Percentiles rank a stretch among this genome's conserved stretches.
Evolutionary conservation across 208 protist genomes (phyloP).

Genomic region (Lotmaria passim): DNA sequence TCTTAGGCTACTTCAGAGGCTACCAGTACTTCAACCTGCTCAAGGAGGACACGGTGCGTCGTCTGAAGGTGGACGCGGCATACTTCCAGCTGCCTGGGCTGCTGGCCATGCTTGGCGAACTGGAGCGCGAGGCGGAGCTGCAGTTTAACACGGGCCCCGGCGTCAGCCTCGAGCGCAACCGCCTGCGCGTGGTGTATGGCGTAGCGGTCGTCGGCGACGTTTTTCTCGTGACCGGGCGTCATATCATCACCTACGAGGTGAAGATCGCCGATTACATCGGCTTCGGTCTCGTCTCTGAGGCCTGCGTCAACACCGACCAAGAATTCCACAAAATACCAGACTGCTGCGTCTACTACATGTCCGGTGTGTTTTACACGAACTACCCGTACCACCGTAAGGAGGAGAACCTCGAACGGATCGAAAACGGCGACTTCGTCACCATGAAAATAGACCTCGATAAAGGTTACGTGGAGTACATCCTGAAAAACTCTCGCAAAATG

Average conservation of each 20-base stretch:
- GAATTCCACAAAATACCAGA: conserved; percentile 90
- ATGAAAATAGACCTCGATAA: conserved; percentile 87
- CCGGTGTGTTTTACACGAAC: conserved; percentile 92
- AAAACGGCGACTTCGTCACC: conserved; percentile 74
- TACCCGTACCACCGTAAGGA: conserved; percentile 90
- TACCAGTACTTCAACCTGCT: conserved; percentile 75
- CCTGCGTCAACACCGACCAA: conserved; percentile 76
- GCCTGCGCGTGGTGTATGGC: conserved; percentile 81
- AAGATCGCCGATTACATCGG: conserved; percentile 84
- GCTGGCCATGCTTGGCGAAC: conserved; percentile 50
- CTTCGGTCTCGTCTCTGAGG: conserved; percentile 87
- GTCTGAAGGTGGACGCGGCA: conserved; percentile 75
- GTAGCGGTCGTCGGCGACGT: conserved; percentile 79
- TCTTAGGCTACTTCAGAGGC: conserved; percentile 86
- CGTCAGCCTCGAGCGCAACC: conserved; percentile 76
- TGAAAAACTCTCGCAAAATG: conserved; percentile 82
- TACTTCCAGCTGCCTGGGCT: conserved; percentile 77
- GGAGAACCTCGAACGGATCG: conserved; percentile 78
- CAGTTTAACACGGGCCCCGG: conserved; percentile 71
- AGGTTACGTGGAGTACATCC: conserved; percentile 70
- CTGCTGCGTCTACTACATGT: conserved; percentile 94
- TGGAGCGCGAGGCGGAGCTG: conserved; percentile 33
- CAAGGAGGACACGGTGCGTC: conserved; percentile 64
- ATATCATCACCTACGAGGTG: conserved; percentile 86
- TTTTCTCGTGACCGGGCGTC: conserved; percentile 78